Percentiles rank a stretch among this genome's conserved stretches.
phyloP scores from a whole-genome alignment of 352 stramenopile species.

The Globisporangium rhizosaccharum region DNA sequence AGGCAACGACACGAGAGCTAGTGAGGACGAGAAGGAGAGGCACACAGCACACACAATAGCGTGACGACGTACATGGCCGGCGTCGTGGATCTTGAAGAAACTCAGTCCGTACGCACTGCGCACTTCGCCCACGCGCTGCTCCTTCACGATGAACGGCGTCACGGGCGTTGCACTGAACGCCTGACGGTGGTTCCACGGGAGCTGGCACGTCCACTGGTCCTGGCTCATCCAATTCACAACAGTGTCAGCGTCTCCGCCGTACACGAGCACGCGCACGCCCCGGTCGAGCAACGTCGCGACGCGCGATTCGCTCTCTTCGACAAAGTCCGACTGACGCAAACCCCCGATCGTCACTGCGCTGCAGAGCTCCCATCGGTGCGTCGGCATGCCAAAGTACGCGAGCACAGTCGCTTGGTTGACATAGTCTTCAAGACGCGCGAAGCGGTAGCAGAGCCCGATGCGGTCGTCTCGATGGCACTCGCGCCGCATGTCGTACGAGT shows the following conservation, averaged over 20 bases:
- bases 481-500: constrained; percentile 68
- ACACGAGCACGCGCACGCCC: constrained; percentile 69
- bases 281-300: constrained; percentile 43
- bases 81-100: constrained; percentile 58
- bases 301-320: constrained; percentile 48
- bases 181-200: constrained; percentile 36
- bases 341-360: constrained; percentile 13
- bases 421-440: constrained; percentile 48
- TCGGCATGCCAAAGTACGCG: constrained; percentile 37
- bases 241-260: constrained; percentile 60
- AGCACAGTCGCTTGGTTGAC: constrained; percentile 39
- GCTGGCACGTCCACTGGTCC: constrained; percentile 49
- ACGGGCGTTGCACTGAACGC: constrained; percentile 23
- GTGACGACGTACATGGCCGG: constrained; percentile 55
- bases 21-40: neutral
- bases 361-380: constrained; percentile 45
- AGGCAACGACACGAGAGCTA: neutral
- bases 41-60: neutral
- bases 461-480: constrained; percentile 42
- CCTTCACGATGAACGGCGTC: constrained; percentile 18
- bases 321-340: constrained; percentile 30
- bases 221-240: constrained; percentile 70
- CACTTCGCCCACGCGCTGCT: constrained; percentile 27
- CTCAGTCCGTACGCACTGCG: constrained; percentile 45
- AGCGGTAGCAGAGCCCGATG: constrained; percentile 57